Evolutionary conservation across 2,329 filamentous ascomycete species (phyloP).

Genomic region (Aquanectria penicillioides): DNA sequence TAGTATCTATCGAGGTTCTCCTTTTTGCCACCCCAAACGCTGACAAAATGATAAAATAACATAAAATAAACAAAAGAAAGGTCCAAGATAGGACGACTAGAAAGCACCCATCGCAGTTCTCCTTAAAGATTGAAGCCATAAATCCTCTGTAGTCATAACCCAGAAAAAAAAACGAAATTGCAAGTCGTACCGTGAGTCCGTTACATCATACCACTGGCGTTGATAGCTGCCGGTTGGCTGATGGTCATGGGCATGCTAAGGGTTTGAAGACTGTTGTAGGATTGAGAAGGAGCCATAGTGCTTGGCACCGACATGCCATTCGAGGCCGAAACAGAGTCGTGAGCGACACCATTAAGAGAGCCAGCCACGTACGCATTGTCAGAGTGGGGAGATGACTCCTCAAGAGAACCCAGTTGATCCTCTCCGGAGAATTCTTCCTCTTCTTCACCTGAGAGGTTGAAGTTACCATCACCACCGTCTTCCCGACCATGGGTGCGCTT

Average conservation of each 20-base stretch:
- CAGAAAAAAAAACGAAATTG: slow-evolving; percentile 37
- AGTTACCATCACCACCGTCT: slow-evolving; percentile 66
- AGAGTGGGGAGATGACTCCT: slow-evolving; percentile 80
- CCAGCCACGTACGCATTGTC: slow-evolving; percentile 69
- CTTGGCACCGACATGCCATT: slow-evolving; percentile 28
- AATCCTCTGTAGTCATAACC: slow-evolving; percentile 43
- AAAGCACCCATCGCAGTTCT: slow-evolving; percentile 34
- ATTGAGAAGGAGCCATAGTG: slow-evolving; percentile 44
- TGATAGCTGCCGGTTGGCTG: slow-evolving; percentile 62
- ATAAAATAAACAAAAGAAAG: slow-evolving; percentile 40
- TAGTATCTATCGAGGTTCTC: slow-evolving; percentile 39
- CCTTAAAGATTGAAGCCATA: slow-evolving; percentile 40
- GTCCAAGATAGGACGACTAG: slow-evolving; percentile 27
- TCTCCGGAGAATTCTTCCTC: slow-evolving; percentile 86
- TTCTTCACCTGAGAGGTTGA: slow-evolving; percentile 81
- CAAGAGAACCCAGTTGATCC: slow-evolving; percentile 82
- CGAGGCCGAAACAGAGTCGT: slow-evolving; percentile 40
- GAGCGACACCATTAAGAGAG: slow-evolving; percentile 59
- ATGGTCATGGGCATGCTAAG: slow-evolving; percentile 73
- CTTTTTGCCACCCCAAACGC: slow-evolving; percentile 42
- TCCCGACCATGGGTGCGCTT: slow-evolving; percentile 78
- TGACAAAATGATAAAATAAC: slow-evolving; percentile 38
- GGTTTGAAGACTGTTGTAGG: slow-evolving; percentile 68
- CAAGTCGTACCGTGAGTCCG: slow-evolving; percentile 35
- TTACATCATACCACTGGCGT: slow-evolving; percentile 58